Evolutionary conservation across 306 rosid species (phyloP).

Genomic region (Clitoria ternatea): DNA sequence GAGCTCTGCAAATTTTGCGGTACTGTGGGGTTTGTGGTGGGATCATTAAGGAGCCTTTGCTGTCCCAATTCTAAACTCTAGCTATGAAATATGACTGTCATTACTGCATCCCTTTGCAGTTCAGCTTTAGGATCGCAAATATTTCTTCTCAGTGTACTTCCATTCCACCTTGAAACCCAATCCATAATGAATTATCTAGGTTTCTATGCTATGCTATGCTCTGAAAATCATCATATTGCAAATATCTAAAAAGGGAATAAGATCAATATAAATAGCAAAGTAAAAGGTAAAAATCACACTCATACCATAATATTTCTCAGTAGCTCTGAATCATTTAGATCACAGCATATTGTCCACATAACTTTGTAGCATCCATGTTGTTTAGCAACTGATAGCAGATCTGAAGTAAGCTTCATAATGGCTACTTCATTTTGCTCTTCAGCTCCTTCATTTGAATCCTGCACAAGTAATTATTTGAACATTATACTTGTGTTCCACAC

Average conservation of each 20-base stretch:
- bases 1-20: not conserved
- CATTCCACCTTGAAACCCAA: constrained; percentile 7
- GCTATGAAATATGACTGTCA: not conserved
- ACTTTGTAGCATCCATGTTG: constrained; percentile 77
- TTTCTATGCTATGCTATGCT: not conserved
- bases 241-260: not conserved
- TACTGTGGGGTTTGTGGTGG: not conserved
- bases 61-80: not conserved
- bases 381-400: constrained; percentile 73
- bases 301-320: constrained; percentile 84
- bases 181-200: not conserved
- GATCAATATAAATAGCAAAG: not conserved
- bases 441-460: constrained; percentile 55
- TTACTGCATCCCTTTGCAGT: not conserved
- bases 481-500: constrained; percentile 15
- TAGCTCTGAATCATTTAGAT: constrained; percentile 72
- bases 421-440: constrained; percentile 48
- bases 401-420: constrained; percentile 53
- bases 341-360: constrained; percentile 81
- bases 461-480: constrained; percentile 40
- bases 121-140: constrained; percentile 11
- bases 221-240: constrained; percentile 6
- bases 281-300: constrained; percentile 15
- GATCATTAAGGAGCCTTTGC: not conserved
- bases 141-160: constrained; percentile 1